phyloP scores from a whole-genome alignment of 176 grass and related monocot species.

The Musa acuminata region DNA sequence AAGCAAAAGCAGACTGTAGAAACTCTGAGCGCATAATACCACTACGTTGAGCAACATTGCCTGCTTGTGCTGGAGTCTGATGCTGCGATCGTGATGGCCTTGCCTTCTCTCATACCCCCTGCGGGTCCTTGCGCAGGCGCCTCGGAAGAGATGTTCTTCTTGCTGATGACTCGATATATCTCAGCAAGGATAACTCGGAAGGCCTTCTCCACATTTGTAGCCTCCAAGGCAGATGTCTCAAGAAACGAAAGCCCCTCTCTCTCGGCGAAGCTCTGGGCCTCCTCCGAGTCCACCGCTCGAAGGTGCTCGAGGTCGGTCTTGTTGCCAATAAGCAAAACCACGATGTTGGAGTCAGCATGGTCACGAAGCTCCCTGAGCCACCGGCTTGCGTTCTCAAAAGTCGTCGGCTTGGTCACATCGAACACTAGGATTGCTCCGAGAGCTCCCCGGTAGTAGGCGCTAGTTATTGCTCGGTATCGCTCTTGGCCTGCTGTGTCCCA shows the following conservation, averaged over 20 bases:
- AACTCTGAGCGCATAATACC: no score
- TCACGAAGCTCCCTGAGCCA: slow-evolving; percentile 15
- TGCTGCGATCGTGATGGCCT: neutral
- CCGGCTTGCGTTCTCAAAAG: slow-evolving; percentile 3
- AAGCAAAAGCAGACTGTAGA: neutral
- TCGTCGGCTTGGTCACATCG: slow-evolving; percentile 8
- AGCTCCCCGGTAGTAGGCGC: slow-evolving; percentile 11
- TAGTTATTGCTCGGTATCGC: slow-evolving; percentile 8
- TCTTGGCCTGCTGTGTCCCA: slow-evolving; percentile 18
- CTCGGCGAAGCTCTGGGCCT: neutral
- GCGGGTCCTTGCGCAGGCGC: neutral
- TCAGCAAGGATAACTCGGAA: slow-evolving; percentile 9
- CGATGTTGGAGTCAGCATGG: slow-evolving; percentile 6
- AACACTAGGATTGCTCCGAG: slow-evolving; percentile 1
- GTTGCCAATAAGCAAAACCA: slow-evolving; percentile 9
- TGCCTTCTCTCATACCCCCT: neutral
- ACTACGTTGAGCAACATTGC: slow-evolving; percentile 9
- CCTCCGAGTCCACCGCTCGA: neutral
- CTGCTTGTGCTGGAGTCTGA: neutral
- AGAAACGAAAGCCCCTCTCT: slow-evolving; percentile 2
- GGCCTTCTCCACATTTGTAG: slow-evolving; percentile 15
- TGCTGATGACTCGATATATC: slow-evolving; percentile 7
- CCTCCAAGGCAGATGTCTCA: slow-evolving; percentile 9
- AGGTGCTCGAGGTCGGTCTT: slow-evolving; percentile 11
- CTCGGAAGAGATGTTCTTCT: slow-evolving; percentile 13